Evolutionary conservation across 345 rosid genomes (phyloP).

Genomic region (Eutrema yunnanense): DNA sequence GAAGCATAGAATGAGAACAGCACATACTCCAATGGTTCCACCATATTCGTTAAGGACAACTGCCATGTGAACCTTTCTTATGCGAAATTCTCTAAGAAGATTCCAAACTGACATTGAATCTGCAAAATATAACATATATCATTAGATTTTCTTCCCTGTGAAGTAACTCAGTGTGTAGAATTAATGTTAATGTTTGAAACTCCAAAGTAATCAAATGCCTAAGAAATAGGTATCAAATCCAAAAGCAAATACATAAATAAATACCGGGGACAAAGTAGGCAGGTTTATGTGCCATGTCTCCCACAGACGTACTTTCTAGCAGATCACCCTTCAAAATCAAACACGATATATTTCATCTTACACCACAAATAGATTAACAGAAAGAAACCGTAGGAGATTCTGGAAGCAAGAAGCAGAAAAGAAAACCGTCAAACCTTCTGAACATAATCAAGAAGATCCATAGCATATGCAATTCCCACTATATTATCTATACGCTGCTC

Average conservation of each 20-base stretch:
- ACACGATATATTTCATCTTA: conserved; percentile 45
- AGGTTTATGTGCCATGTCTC: conserved; percentile 97
- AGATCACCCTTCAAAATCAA: conserved; percentile 94
- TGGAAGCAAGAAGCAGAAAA: conserved; percentile 2
- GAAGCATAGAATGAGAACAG: conserved; percentile 1
- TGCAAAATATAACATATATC: conserved; percentile 34
- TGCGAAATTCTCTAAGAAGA: conserved; percentile 97
- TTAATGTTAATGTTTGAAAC: neutral
- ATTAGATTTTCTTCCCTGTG: neutral
- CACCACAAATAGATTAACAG: conserved; percentile 27
- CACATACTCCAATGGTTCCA: conserved; percentile 96
- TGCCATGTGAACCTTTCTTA: conserved; percentile 99
- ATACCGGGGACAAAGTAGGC: conserved; percentile 97
- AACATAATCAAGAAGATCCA: conserved; percentile 93
- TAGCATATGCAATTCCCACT: conserved; percentile 95
- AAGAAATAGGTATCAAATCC: neutral
- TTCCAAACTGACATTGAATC: conserved; percentile 99
- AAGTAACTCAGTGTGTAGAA: neutral
- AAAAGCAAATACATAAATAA: conserved; percentile 9
- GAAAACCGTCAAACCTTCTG: conserved; percentile 61
- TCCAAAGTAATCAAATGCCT: neutral
- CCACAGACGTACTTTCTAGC: conserved; percentile 72
- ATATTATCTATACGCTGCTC: conserved; percentile 98
- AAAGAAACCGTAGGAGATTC: conserved; percentile 8
- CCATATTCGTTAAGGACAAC: conserved; percentile 97